Percentiles rank a stretch among this genome's conserved stretches.
These are phyloP conservation scores for Diaporthe helianthi DNA, from an alignment of 2,329 filamentous ascomycete species.

Conservation along the genomic window DNA sequence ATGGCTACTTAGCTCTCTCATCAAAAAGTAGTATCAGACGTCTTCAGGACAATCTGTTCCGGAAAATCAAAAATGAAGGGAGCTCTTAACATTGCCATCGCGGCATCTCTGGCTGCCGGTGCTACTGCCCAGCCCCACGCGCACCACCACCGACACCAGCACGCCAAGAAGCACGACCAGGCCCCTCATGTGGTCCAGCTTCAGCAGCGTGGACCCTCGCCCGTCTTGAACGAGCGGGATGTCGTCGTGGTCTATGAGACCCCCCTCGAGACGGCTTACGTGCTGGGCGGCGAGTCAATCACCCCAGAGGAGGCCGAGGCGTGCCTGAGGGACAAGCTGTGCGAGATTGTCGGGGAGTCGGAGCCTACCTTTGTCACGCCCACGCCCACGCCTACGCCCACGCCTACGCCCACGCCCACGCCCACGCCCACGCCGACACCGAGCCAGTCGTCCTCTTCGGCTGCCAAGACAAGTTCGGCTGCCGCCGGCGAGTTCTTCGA, in stretches of 20 bases:
- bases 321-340: constrained; percentile 76
- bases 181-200: constrained; percentile 45
- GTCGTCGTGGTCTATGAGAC: constrained; percentile 62
- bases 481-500: constrained; percentile 59
- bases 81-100: constrained; percentile 56
- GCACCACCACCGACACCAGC: constrained; percentile 65
- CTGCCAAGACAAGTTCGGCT: constrained; percentile 46
- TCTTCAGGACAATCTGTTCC: constrained; percentile 4
- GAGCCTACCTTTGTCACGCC: constrained; percentile 59
- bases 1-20: constrained; percentile 33
- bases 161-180: constrained; percentile 60
- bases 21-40: constrained; percentile 30
- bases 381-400: constrained; percentile 50
- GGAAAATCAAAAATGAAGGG: constrained; percentile 54
- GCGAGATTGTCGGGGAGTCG: constrained; percentile 68
- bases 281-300: constrained; percentile 68
- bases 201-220: constrained; percentile 51
- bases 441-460: constrained; percentile 42
- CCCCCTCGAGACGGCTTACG: constrained; percentile 73
- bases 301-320: constrained; percentile 69
- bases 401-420: constrained; percentile 50
- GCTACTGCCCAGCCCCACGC: constrained; percentile 63
- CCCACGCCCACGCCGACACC: constrained; percentile 40
- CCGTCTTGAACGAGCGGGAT: constrained; percentile 39
- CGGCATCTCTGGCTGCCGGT: constrained; percentile 59